phyloP scores from a whole-genome alignment of 139 green algal genomes.

The Coelastrella sp. region DNA sequence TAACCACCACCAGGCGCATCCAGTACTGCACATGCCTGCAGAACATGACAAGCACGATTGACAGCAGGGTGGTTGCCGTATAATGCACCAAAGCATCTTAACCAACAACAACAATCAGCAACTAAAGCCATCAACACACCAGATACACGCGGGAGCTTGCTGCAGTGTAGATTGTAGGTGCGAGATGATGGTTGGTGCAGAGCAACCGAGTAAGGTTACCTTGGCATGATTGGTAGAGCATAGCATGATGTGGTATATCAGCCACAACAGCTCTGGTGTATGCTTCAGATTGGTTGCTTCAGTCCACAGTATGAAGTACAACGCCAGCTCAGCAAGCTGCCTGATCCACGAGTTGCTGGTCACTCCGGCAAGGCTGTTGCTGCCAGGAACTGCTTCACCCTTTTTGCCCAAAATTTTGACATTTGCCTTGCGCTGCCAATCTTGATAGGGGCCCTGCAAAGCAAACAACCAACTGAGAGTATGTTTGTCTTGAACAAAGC shows the following conservation, averaged over 20 bases:
- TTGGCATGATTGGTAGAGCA: not conserved
- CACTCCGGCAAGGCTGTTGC: not conserved
- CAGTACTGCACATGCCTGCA: conserved; percentile 1
- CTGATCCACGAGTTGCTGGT: not conserved
- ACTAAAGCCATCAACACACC: too few species aligned
- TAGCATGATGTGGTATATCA: conserved; percentile 73
- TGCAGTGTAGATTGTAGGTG: too few species aligned
- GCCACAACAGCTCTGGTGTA: conserved; percentile 83
- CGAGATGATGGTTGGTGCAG: too few species aligned
- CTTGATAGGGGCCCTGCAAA: conserved; percentile 20
- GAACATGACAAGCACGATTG: not conserved
- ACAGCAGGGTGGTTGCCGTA: too few species aligned
- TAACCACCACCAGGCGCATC: not conserved
- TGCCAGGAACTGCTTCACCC: not conserved
- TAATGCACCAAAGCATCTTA: too few species aligned
- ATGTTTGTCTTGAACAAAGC: too few species aligned
- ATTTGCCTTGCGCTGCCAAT: not conserved
- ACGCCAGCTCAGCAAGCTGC: conserved; percentile 65
- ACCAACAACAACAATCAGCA: too few species aligned
- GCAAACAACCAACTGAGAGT: too few species aligned
- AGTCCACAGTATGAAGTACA: conserved; percentile 89
- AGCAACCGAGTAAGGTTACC: too few species aligned
- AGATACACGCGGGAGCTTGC: too few species aligned
- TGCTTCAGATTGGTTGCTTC: conserved; percentile 86
- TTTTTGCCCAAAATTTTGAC: not conserved